Evolutionary conservation across 2,329 filamentous ascomycete genomes (phyloP), one percentile per base, ranked within the genome.

Genomic region (Fonsecaea pedrosoi): DNA sequence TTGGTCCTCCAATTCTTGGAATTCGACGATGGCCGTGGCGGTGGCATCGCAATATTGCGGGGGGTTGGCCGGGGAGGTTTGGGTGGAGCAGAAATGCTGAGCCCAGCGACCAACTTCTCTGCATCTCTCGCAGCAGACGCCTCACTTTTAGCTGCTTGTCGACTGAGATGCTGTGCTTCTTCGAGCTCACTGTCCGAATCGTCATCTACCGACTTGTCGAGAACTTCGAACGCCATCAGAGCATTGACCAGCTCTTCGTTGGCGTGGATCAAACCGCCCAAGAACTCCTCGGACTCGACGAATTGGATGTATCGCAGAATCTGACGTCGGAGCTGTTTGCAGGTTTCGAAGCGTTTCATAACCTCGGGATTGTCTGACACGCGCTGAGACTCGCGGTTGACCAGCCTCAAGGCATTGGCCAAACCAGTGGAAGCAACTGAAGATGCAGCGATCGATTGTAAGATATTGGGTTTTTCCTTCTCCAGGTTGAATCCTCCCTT

Each of bases 201-300:
- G 69, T 89, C 86, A 57, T 84, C 82, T 48, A 83, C 75, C 57
- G 80, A 82, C 72, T 83, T 83, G 76, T 99, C 94, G 70, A 98
- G 87, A 73, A 97, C 92, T 79, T 98, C 94, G 75, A 93, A 99
- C 0, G 93, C 91, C 87, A 96, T 97, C 65, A 99, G 84, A 1
- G 94, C 92, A 69, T 90, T 90, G 48, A 98, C 92, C n/a, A 99
- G 89, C 78, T 96, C 92, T 74, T 99, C 95, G 74, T 99, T 98
- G 70, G 94, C 94, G 74, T 95, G 92, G 18, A 99, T 88, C 4
- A 99, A 84, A 68, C 92, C 90, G 50, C 94, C 95, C 8, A 99
- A 89, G 84, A 91, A 97, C 74, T 98, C 89, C 75, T 98, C 94
- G 8, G 89, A 90, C 76, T 97, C 92, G 12, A 98, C 90, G 59